Conservation (phyloP, 352 stramenopile genomes). For the Aphanomyces invadans region DNA sequence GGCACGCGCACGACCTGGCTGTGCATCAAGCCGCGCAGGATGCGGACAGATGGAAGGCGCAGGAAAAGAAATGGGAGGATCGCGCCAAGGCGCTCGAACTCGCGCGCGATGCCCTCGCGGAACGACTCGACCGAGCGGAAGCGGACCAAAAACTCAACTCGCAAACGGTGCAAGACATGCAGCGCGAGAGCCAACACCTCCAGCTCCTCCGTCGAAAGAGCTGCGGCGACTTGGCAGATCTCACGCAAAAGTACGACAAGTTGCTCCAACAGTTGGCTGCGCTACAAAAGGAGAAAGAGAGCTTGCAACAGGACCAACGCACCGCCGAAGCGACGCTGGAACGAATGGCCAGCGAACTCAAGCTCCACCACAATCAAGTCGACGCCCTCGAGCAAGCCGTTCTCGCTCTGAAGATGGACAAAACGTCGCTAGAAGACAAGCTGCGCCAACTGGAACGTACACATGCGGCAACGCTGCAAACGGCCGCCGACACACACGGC, state of each 20-base stretch:
- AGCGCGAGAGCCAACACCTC: conserved; percentile 9
- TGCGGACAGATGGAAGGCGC: not conserved
- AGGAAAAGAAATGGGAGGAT: not conserved
- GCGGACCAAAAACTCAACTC: not conserved
- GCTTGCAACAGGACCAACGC: not conserved
- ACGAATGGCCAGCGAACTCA: not conserved
- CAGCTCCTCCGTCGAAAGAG: conserved; percentile 19
- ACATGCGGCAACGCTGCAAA: not conserved
- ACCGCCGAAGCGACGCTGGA: not conserved
- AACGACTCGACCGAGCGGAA: not conserved
- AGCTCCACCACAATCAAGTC: not conserved
- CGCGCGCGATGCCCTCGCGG: not conserved
- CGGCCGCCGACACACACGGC: not conserved
- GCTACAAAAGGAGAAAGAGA: not conserved
- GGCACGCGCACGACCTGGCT: not conserved
- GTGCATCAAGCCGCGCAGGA: not conserved
- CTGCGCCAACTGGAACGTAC: not conserved
- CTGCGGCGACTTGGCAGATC: not conserved
- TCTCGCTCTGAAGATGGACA: not conserved
- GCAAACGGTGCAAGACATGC: conserved; percentile 10
- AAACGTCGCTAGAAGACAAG: conserved; percentile 3
- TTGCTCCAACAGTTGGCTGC: not conserved
- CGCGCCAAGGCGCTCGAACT: not conserved
- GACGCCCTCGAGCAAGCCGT: conserved; percentile 1
- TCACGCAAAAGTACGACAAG: conserved; percentile 7